phyloP scores from a whole-genome alignment of 2,329 filamentous ascomycete genomes.

The Colletotrichum sp. region DNA sequence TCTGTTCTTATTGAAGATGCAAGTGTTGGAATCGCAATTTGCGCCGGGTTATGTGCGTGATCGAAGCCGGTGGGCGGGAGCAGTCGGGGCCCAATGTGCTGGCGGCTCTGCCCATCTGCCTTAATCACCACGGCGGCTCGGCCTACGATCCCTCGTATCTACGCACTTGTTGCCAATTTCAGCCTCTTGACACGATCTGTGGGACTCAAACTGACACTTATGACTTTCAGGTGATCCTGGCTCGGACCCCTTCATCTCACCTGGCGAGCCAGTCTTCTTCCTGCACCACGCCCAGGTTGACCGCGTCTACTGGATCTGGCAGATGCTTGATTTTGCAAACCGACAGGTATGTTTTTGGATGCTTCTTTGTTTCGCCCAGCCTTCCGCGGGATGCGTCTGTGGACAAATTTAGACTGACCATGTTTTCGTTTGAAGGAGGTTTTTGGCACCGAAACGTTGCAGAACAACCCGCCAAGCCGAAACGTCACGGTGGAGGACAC shows the following conservation, averaged over 20 bases:
- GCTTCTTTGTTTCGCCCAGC: not conserved
- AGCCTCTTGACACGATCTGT: not conserved
- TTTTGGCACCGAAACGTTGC: constrained; percentile 45
- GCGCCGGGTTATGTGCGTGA: not conserved
- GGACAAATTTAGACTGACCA: not conserved
- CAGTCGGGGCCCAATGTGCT: too few relatives aligned
- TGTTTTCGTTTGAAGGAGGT: constrained; percentile 25
- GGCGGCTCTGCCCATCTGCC: too few relatives aligned
- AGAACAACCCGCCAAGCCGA: constrained; percentile 43
- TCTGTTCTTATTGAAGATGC: not conserved
- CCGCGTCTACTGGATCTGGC: constrained; percentile 53
- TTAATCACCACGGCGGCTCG: not conserved
- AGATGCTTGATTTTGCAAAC: constrained; percentile 44
- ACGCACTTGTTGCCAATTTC: not conserved
- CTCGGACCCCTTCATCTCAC: constrained; percentile 47
- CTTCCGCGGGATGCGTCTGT: not conserved
- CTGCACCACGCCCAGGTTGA: constrained; percentile 52
- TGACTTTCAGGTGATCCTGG: constrained; percentile 44
- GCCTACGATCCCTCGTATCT: not conserved
- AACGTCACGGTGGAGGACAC: constrained; percentile 46
- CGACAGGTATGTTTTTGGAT: constrained; percentile 28
- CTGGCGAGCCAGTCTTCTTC: constrained; percentile 50
- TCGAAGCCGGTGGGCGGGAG: not conserved
- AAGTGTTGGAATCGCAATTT: not conserved
- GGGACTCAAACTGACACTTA: not conserved